These are phyloP conservation scores for Fomitopsis palustris DNA, from an alignment of 1,284 basidiomycete species.

Conservation along the genomic window DNA sequence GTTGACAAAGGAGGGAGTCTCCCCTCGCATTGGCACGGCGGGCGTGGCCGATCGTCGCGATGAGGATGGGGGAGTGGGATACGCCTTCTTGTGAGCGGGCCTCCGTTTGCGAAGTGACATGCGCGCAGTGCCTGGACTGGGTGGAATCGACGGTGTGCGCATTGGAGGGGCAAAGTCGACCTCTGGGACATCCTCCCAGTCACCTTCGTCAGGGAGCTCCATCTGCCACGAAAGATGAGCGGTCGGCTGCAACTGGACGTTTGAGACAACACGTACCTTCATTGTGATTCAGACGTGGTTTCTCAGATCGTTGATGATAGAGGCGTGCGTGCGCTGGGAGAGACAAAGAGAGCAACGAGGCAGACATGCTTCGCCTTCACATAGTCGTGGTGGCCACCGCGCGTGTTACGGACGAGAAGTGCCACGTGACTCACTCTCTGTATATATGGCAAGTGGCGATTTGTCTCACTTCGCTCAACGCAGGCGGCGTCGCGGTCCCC, in stretches of 20 bases:
- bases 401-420: background rate
- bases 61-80: slow-evolving; percentile 14
- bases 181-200: slow-evolving; percentile 21
- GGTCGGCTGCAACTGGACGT: background rate
- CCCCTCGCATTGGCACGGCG: slow-evolving; percentile 1
- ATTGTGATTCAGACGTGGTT: background rate
- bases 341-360: background rate
- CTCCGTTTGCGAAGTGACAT: slow-evolving; percentile 14
- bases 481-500: too few relatives aligned
- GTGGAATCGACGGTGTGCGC: background rate
- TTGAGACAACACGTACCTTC: background rate
- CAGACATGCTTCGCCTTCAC: background rate
- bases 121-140: background rate
- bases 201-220: slow-evolving; percentile 6
- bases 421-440: background rate
- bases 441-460: too few relatives aligned
- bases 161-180: background rate
- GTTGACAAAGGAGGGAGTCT: slow-evolving; percentile 12
- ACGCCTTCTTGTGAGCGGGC: slow-evolving; percentile 12
- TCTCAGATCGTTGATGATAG: background rate
- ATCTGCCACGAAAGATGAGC: background rate
- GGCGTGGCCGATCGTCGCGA: slow-evolving; percentile 5
- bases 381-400: background rate
- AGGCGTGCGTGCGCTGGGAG: background rate
- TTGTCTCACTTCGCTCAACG: too few relatives aligned